Base-by-base conservation (phyloP, 2,329 filamentous ascomycete species). In the Hypoxylon sp. region DNA sequence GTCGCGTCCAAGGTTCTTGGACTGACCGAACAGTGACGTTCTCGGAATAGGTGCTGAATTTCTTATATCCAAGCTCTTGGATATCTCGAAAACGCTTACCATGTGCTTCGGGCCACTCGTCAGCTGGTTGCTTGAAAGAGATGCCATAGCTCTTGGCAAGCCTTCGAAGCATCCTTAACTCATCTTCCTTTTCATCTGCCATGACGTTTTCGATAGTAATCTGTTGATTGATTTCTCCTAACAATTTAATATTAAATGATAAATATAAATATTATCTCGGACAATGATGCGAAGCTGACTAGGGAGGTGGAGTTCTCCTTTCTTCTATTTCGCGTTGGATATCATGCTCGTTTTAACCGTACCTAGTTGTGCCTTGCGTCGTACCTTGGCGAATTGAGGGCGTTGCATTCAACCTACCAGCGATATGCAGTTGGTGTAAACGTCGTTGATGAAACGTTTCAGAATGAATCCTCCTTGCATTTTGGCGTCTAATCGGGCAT, bases 1-100 rank as follows among this genome's bases (percentile, higher is more conserved):
- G 53, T 17, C 53, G 53, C 11, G 53, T 56, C 53, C 53, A 56
- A 17, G 53, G 53, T 11, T 56, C 53, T 46, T 56, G 35, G 24
- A 17, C 22, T 33, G 53, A 56, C 6, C 53, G 31, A 6, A 56
- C 37, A n/a, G 37, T 56, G 24, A 56, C 53, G 19, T 10, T 56
- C 24, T 56, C 53, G 22, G 53, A 56, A 33, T 56, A 56, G 2
- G 39, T 31, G 14, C 37, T 46, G 53, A 56, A 56, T 9, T 56
- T 56, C 39, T 10, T 56, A 22, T 56, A 14, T 6, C 53, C 53
- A 13, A 56, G 39, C 37, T 56, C 53, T 31, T 46, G 24, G 17
- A 56, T 37, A 31, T 56, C 37, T 6, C 22, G 37, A 56, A 56
- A 56, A 19, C 53, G 53, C 11, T 24, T 46, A 19, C 14, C 31